phyloP scores from a whole-genome alignment of 2,329 filamentous ascomycete species.

The Ilyonectria sp. region DNA sequence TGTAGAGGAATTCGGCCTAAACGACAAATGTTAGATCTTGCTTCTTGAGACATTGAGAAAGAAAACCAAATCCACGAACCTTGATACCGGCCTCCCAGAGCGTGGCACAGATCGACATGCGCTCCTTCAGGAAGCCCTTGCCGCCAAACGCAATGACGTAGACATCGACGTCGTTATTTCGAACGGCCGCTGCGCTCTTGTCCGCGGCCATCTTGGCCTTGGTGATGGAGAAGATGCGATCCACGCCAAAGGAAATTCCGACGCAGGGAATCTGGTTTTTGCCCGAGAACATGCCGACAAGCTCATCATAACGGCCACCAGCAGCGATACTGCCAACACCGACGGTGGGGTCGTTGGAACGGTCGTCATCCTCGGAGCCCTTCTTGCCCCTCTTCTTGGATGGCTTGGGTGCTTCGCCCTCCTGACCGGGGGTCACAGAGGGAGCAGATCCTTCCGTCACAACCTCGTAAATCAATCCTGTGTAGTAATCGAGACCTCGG shows the following conservation, averaged over 20 bases:
- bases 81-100: slow-evolving; percentile 93
- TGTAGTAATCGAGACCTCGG: slow-evolving; percentile 94
- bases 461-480: slow-evolving; percentile 91
- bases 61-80: slow-evolving; percentile 56
- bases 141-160: slow-evolving; percentile 97
- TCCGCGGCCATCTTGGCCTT: slow-evolving; percentile 79
- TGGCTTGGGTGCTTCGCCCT: slow-evolving; percentile 54
- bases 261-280: slow-evolving; percentile 81
- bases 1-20: slow-evolving; percentile 88
- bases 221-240: slow-evolving; percentile 94
- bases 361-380: slow-evolving; percentile 72
- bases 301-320: slow-evolving; percentile 91
- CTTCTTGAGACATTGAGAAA: slow-evolving; percentile 15
- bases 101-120: slow-evolving; percentile 82
- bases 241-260: slow-evolving; percentile 90
- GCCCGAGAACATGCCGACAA: slow-evolving; percentile 93
- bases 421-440: slow-evolving; percentile 55
- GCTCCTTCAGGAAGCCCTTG: slow-evolving; percentile 87
- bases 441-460: slow-evolving; percentile 84
- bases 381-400: slow-evolving; percentile 67
- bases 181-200: slow-evolving; percentile 63
- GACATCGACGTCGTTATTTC: slow-evolving; percentile 83
- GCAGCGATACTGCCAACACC: slow-evolving; percentile 92
- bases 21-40: slow-evolving; percentile 41
- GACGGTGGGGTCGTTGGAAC: slow-evolving; percentile 83